These are phyloP conservation scores for Exophiala aquamarina DNA, from an alignment of 2,329 filamentous ascomycete genomes.

Conservation along the genomic window DNA sequence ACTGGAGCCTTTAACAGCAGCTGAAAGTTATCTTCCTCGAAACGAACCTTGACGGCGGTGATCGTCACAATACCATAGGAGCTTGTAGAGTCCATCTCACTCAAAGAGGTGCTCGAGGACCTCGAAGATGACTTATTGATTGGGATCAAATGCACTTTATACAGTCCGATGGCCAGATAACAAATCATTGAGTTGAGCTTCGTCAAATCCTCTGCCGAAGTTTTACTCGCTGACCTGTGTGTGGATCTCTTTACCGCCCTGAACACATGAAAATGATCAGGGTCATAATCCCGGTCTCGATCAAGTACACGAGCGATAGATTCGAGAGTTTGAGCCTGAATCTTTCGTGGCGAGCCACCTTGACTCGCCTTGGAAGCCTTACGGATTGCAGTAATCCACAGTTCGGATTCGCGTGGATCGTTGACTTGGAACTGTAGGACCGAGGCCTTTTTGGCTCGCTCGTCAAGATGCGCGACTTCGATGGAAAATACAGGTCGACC, in stretches of 20 bases:
- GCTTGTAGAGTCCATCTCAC: constrained; percentile 49
- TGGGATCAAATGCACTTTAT: constrained; percentile 69
- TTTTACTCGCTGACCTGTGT: constrained; percentile 54
- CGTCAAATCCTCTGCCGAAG: constrained; percentile 65
- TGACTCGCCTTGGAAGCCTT: constrained; percentile 45
- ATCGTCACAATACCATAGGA: constrained; percentile 66
- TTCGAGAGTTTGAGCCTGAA: constrained; percentile 57
- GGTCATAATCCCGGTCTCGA: constrained; percentile 67
- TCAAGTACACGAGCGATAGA: constrained; percentile 64
- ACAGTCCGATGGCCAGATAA: constrained; percentile 67
- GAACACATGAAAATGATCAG: constrained; percentile 66
- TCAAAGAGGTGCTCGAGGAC: constrained; percentile 55
- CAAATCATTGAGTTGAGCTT: constrained; percentile 65
- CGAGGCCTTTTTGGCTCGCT: constrained; percentile 60
- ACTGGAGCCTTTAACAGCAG: constrained; percentile 63
- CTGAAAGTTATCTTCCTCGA: constrained; percentile 66
- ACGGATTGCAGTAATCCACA: constrained; percentile 65
- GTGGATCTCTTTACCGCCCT: constrained; percentile 65
- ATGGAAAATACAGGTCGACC: constrained; percentile 65
- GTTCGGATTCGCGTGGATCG: constrained; percentile 63
- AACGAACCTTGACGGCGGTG: constrained; percentile 58
- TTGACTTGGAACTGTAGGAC: constrained; percentile 65
- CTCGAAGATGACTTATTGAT: constrained; percentile 58
- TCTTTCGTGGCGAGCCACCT: constrained; percentile 35
- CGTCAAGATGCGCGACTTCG: constrained; percentile 68